Conservation (phyloP, 2,329 filamentous ascomycete genomes). For the Aspergillus ochraceus region DNA sequence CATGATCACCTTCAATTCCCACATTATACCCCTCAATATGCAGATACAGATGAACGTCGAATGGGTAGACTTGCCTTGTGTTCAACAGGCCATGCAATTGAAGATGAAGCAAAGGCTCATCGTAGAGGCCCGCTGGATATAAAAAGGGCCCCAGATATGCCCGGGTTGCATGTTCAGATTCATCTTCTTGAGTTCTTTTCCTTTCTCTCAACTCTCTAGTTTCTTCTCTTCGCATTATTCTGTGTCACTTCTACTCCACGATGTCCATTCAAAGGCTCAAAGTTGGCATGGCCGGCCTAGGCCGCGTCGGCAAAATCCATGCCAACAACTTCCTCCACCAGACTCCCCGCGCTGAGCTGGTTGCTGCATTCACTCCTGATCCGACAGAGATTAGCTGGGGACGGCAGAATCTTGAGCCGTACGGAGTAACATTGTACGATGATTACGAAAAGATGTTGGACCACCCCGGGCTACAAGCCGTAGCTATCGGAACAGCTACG, state of each 20-base stretch:
- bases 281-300: constrained; percentile 49
- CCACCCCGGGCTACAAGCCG: constrained; percentile 54
- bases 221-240: neutral
- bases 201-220: neutral
- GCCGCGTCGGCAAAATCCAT: constrained; percentile 51
- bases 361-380: constrained; percentile 49
- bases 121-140: neutral
- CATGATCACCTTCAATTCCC: neutral
- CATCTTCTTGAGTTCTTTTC: neutral
- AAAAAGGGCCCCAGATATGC: neutral
- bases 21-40: neutral
- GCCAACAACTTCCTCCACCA: constrained; percentile 48
- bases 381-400: constrained; percentile 50
- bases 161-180: neutral
- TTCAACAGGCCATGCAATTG: neutral
- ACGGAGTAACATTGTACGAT: constrained; percentile 52
- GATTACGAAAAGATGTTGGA: constrained; percentile 57
- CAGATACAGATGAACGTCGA: neutral
- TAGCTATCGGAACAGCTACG: constrained; percentile 55
- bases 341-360: constrained; percentile 48
- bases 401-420: constrained; percentile 48
- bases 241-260: neutral
- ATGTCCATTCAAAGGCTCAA: constrained; percentile 37
- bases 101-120: neutral
- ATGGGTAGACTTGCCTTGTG: neutral